A percentile compares a stretch with the other conserved stretches of the same genome.
Evolutionary conservation across 148 eudicot genomes (phyloP).

Genomic region (Chenopodium formosanum): DNA sequence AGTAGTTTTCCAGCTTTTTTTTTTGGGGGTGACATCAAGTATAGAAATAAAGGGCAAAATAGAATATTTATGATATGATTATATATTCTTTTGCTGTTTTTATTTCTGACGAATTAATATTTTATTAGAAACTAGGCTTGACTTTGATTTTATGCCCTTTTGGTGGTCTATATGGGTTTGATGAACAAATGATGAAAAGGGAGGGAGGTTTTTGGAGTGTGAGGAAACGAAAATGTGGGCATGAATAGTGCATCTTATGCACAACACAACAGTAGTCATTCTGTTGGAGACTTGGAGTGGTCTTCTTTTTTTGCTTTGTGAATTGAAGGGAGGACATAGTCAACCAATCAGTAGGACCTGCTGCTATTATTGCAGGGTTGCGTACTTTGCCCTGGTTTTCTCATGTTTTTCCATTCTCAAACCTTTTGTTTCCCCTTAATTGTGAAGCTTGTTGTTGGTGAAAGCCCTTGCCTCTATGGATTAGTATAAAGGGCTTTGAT

Average conservation of each 20-base stretch:
- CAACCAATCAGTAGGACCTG: background rate
- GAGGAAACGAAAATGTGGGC: background rate
- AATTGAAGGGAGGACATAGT: slow-evolving; percentile 4
- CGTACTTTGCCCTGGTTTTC: slow-evolving; percentile 1
- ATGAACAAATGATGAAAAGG: background rate
- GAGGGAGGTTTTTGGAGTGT: background rate
- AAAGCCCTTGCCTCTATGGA: background rate
- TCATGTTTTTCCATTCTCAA: background rate
- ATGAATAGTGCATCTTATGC: background rate
- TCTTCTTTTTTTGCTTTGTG: background rate
- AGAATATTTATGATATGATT: slow-evolving; percentile 1
- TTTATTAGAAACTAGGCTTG: slow-evolving; percentile 4
- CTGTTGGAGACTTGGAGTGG: slow-evolving; percentile 3
- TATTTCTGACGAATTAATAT: slow-evolving; percentile 1
- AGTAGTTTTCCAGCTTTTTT: slow-evolving; percentile 20
- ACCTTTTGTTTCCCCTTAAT: background rate
- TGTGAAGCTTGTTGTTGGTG: background rate
- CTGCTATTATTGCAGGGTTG: slow-evolving; percentile 2
- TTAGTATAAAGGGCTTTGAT: background rate
- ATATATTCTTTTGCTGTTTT: slow-evolving; percentile 8
- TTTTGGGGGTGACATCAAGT: background rate
- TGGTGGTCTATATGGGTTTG: slow-evolving; percentile 1
- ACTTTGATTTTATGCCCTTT: slow-evolving; percentile 3
- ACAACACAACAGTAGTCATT: background rate
- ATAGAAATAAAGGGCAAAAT: slow-evolving; percentile 14